Evolutionary conservation across 2,329 filamentous ascomycete species (phyloP).

Genomic region (Talaromyces sp.): DNA sequence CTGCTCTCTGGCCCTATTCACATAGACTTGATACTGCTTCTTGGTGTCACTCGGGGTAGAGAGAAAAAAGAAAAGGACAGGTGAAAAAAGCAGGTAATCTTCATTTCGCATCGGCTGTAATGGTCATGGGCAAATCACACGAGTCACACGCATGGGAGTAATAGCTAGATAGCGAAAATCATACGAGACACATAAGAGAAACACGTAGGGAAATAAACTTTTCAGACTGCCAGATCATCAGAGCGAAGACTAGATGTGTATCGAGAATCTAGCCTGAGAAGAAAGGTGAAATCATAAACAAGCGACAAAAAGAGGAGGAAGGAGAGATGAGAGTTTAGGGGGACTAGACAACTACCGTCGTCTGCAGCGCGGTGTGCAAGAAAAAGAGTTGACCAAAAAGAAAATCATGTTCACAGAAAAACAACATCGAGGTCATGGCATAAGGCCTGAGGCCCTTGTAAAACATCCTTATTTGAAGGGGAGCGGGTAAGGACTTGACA

Average conservation of each 20-base stretch:
- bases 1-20: slow-evolving; percentile 5
- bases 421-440: slow-evolving; percentile 11
- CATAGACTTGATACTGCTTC: slow-evolving; percentile 18
- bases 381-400: slow-evolving; percentile 8
- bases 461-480: neutral
- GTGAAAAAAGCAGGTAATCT: slow-evolving; percentile 26
- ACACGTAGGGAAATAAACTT: slow-evolving; percentile 37
- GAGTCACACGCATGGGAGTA: slow-evolving; percentile 38
- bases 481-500: neutral
- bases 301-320: slow-evolving; percentile 17
- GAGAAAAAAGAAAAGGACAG: slow-evolving; percentile 9
- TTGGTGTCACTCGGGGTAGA: slow-evolving; percentile 12
- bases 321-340: slow-evolving; percentile 18
- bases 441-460: neutral
- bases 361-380: slow-evolving; percentile 4
- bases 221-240: slow-evolving; percentile 41
- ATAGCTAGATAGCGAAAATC: slow-evolving; percentile 32
- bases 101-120: slow-evolving; percentile 39
- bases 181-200: slow-evolving; percentile 23
- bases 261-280: slow-evolving; percentile 33
- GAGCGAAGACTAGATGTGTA: slow-evolving; percentile 37
- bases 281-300: slow-evolving; percentile 33
- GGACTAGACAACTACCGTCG: slow-evolving; percentile 22
- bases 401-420: slow-evolving; percentile 21
- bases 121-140: slow-evolving; percentile 38